Evolutionary conservation across 768 basidiomycete species (phyloP).

Genomic region (Suillus subalutaceus): DNA sequence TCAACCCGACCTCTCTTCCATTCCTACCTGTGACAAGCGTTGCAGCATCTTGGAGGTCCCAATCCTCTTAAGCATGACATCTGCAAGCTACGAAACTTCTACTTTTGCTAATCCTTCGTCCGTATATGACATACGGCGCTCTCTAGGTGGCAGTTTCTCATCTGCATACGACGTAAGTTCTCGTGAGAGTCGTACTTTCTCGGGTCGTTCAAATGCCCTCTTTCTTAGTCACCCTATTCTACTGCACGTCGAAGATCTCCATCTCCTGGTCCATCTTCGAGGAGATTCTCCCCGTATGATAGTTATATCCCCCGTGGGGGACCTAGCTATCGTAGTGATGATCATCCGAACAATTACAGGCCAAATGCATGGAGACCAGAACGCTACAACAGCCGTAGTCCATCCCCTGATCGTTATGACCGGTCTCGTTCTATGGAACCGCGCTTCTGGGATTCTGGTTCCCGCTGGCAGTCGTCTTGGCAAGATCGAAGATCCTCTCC

Average conservation of each 20-base stretch:
- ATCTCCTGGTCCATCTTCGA: conserved; percentile 50
- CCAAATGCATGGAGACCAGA: conserved; percentile 41
- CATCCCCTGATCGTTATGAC: conserved; percentile 56
- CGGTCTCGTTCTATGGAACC: conserved; percentile 41
- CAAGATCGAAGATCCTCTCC: conserved; percentile 49
- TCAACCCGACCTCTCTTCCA: conserved; percentile 5
- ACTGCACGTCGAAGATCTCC: conserved; percentile 48
- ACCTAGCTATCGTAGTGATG: conserved; percentile 38
- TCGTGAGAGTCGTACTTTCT: conserved; percentile 7
- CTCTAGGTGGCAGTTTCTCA: conserved; percentile 22
- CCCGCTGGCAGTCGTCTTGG: conserved; percentile 43
- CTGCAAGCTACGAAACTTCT: conserved; percentile 29
- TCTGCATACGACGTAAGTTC: conserved; percentile 35
- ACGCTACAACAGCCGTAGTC: conserved; percentile 45
- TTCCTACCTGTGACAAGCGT: conserved; percentile 6
- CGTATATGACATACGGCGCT: conserved; percentile 31
- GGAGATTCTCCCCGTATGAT: conserved; percentile 47
- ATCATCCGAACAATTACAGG: conserved; percentile 45
- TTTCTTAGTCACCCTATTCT: conserved; percentile 23
- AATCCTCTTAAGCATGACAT: conserved; percentile 15
- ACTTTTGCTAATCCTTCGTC: conserved; percentile 30
- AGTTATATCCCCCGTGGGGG: conserved; percentile 50
- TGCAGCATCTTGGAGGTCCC: conserved; percentile 1
- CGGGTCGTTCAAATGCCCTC: conserved; percentile 11
- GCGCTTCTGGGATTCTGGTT: conserved; percentile 50